Evolutionary conservation across 2,329 filamentous ascomycete species (phyloP), one percentile per base, ranked within the genome.

Genomic region (Cladosporium sp.): DNA sequence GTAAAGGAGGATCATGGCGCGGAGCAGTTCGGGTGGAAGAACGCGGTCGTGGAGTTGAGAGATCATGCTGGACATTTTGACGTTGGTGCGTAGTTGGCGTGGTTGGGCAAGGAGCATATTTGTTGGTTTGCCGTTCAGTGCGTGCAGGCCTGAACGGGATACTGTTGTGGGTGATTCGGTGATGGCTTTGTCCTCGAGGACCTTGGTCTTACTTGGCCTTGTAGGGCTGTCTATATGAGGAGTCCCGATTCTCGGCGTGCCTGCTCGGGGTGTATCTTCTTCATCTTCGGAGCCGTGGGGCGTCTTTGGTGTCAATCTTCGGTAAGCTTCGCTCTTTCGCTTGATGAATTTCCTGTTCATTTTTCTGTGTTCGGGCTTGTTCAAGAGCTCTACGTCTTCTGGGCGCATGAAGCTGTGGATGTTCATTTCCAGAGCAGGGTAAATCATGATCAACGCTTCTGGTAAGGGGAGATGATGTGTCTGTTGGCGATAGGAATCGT

Each of bases 331-430:
- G 55, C 83, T 90, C 72, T 98, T 97, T 51, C 88, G 80, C 30
- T 85, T 79, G 49, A 97, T 86, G 50, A 96, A 85, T 20, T 82
- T 79, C 51, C 79, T 78, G 62, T 96, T 95, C 1, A 84, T 89
- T 59, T 84, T 84, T 19, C 89, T 80, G 64, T 84, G 83, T 51
- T 83, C 80, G 9, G 89, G 83, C 55, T 95, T 91, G 57, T 89
- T 84, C 55, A 98, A 95, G 53, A 98, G 72, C 0, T 88, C 83
- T 88, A 97, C 95, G 66, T 98, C 91, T 67, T 97, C 92, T 60
- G 97, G 92, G 0, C 88, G 91, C 91, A 98, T 97, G 93, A 93
- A 98, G 67, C 91, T 96, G 32, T 89, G 89, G 57, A 97, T 97
- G 62, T 95, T 96, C 86, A 97, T 90, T 62, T 97, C 93, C 52